phyloP scores from a whole-genome alignment of 345 rosid species.

The Clarkia xantiana region DNA sequence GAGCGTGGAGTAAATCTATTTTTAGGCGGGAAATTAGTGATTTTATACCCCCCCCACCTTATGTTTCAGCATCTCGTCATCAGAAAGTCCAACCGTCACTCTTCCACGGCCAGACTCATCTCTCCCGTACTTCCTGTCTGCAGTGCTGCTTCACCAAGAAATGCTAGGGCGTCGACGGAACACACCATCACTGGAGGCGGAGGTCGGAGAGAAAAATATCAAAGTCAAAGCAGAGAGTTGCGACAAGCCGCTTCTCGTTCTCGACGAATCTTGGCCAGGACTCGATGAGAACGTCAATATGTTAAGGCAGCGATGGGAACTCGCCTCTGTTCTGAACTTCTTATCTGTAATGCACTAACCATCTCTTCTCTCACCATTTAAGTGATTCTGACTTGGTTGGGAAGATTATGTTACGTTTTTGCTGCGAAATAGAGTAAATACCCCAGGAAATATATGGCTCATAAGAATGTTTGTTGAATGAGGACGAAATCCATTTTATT shows the following conservation, averaged over 20 bases:
- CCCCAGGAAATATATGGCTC: not conserved
- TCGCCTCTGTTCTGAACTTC: slow-evolving; percentile 83
- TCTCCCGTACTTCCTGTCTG: not conserved
- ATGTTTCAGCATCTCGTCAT: not conserved
- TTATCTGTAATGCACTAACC: slow-evolving; percentile 25
- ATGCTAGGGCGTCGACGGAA: slow-evolving; percentile 5
- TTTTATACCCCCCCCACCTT: slow-evolving; percentile 5
- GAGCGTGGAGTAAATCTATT: no score
- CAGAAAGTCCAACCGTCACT: not conserved
- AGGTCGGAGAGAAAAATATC: not conserved
- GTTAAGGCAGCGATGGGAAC: slow-evolving; percentile 80
- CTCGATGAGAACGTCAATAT: slow-evolving; percentile 29
- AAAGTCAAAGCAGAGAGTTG: not conserved
- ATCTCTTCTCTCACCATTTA: not conserved
- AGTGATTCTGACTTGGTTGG: not conserved
- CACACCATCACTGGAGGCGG: not conserved
- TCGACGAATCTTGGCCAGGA: slow-evolving; percentile 16
- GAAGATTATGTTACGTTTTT: not conserved
- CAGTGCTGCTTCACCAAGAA: not conserved
- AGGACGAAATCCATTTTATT: no score
- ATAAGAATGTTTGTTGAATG: no score
- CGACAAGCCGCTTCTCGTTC: not conserved
- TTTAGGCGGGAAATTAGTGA: slow-evolving; percentile 7
- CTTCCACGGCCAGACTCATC: not conserved
- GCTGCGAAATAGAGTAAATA: not conserved